phyloP scores from a whole-genome alignment of 495 filamentous ascomycete species.

The Talaromyces stipitatus region DNA sequence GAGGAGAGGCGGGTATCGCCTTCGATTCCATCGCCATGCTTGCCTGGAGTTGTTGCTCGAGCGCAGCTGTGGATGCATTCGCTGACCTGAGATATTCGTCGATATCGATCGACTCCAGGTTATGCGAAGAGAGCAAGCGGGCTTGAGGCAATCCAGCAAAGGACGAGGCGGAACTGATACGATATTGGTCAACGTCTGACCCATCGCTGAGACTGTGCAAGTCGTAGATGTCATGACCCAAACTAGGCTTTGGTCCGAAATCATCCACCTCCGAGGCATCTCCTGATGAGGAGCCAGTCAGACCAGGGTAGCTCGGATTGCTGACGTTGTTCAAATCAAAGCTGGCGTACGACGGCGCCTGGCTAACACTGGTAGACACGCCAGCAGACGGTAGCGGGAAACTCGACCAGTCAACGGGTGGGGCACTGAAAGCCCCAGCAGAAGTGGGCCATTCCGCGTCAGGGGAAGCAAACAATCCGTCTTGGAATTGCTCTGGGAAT shows the following conservation, averaged over 20 bases:
- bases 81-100: slow-evolving; percentile 53
- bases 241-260: slow-evolving; percentile 32
- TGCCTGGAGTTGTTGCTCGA: slow-evolving; percentile 40
- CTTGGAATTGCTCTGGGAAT: slow-evolving; percentile 35
- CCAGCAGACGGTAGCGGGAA: slow-evolving; percentile 53
- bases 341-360: slow-evolving; percentile 60
- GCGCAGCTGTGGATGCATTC: slow-evolving; percentile 38
- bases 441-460: slow-evolving; percentile 60
- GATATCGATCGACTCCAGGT: slow-evolving; percentile 52
- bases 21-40: slow-evolving; percentile 35
- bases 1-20: slow-evolving; percentile 25
- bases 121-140: slow-evolving; percentile 43
- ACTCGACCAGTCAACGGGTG: slow-evolving; percentile 67
- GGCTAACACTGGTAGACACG: slow-evolving; percentile 58
- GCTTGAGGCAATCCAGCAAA: slow-evolving; percentile 46
- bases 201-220: slow-evolving; percentile 47
- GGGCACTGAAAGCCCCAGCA: slow-evolving; percentile 55
- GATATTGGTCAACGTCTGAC: slow-evolving; percentile 47
- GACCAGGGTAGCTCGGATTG: slow-evolving; percentile 39
- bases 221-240: slow-evolving; percentile 32
- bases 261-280: slow-evolving; percentile 73
- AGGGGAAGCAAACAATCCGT: slow-evolving; percentile 37
- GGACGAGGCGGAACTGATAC: slow-evolving; percentile 44
- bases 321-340: slow-evolving; percentile 54
- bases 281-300: slow-evolving; percentile 60